Conservation (phyloP, 2,329 filamentous ascomycete genomes). For the Onygenales sp. region DNA sequence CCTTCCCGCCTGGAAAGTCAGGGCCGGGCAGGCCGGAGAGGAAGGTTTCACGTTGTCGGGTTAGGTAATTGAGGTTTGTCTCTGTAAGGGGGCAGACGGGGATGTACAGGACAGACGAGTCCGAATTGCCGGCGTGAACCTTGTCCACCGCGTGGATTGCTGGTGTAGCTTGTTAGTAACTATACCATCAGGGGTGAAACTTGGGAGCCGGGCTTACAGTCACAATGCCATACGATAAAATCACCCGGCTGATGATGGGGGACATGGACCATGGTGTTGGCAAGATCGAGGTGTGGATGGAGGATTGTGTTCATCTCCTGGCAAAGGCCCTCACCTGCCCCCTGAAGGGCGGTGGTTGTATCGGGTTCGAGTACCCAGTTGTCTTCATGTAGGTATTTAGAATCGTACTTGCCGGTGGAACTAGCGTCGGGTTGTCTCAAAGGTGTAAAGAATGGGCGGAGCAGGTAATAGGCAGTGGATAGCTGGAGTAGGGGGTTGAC, state of each 20-base stretch:
- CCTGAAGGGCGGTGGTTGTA: slow-evolving; percentile 54
- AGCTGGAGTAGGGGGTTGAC: slow-evolving; percentile 70
- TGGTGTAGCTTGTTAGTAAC: slow-evolving; percentile 11
- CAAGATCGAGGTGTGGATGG: slow-evolving; percentile 62
- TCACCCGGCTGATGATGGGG: slow-evolving; percentile 62
- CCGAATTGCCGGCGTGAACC: slow-evolving; percentile 58
- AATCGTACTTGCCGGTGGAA: slow-evolving; percentile 30
- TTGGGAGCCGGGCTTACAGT: slow-evolving; percentile 27
- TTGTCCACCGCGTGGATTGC: slow-evolving; percentile 75
- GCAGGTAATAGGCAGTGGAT: slow-evolving; percentile 68
- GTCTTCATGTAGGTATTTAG: slow-evolving; percentile 36
- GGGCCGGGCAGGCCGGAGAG: slow-evolving; percentile 56
- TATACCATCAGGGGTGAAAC: neutral
- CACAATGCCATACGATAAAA: slow-evolving; percentile 72
- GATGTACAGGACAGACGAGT: slow-evolving; percentile 84
- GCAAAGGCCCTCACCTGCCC: slow-evolving; percentile 57
- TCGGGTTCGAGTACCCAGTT: slow-evolving; percentile 52
- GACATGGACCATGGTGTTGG: slow-evolving; percentile 61
- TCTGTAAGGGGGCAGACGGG: slow-evolving; percentile 74
- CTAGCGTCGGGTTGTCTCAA: slow-evolving; percentile 27
- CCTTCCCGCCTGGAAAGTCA: slow-evolving; percentile 52
- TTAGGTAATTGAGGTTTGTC: slow-evolving; percentile 61
- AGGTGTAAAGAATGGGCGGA: slow-evolving; percentile 69
- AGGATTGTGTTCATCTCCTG: slow-evolving; percentile 57
- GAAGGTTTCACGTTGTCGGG: slow-evolving; percentile 60